phyloP scores from a whole-genome alignment of 177 flowering plant species.

The Tripterygium wilfordii region DNA sequence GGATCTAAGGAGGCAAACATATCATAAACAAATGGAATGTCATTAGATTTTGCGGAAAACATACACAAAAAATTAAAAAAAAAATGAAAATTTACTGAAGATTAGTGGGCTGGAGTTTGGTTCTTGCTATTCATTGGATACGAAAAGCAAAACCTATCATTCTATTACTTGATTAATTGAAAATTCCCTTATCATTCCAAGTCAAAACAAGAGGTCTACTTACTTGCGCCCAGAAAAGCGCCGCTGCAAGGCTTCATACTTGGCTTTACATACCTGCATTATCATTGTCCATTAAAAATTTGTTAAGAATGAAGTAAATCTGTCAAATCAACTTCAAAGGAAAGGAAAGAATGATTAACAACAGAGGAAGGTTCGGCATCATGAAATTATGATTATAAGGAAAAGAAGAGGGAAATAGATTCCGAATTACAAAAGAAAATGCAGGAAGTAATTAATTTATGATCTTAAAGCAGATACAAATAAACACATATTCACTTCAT shows the following conservation, averaged over 20 bases:
- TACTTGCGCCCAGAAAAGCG: slow-evolving; percentile 67
- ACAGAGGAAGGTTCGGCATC: too few species aligned
- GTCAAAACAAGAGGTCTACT: slow-evolving; percentile 18
- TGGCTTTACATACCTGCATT: slow-evolving; percentile 74
- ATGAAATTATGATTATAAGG: neutral
- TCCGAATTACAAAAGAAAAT: neutral
- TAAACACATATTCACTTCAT: too few species aligned
- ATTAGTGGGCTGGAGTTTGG: too few species aligned
- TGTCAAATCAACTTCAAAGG: neutral
- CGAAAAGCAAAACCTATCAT: too few species aligned
- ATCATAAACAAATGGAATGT: neutral
- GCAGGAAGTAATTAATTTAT: too few species aligned
- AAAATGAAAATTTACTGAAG: too few species aligned
- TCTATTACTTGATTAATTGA: too few species aligned
- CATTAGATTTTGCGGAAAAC: too few species aligned
- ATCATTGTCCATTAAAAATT: neutral
- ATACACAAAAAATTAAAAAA: too few species aligned
- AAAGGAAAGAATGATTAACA: too few species aligned
- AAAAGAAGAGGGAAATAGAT: neutral
- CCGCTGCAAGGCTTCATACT: slow-evolving; percentile 63
- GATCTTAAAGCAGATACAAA: too few species aligned
- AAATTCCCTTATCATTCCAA: neutral
- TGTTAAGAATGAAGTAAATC: neutral
- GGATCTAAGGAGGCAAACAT: slow-evolving; percentile 27
- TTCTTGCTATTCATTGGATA: too few species aligned